Evolutionary conservation across 2,329 filamentous ascomycete species (phyloP), one percentile per base, ranked within the genome.

Genomic region (Apiospora arundinis): DNA sequence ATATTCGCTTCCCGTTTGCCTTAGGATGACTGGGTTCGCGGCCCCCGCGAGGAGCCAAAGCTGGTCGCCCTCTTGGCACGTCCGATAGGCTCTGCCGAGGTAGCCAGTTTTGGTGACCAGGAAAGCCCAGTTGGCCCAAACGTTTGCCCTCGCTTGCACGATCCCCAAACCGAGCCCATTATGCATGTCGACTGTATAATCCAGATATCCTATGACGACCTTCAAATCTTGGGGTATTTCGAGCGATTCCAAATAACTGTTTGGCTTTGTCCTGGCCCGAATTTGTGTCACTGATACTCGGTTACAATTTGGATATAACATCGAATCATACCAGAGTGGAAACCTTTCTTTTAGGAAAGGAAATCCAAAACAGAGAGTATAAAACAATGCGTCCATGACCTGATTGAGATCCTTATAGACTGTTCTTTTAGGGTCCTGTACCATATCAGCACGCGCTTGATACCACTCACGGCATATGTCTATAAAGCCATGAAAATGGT

Each of bases 21-120:
- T 40, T 23, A 66, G 14, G 5, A 66, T 14, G 4, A 40, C 32
- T 6, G 63, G 63, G 5, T 40, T 66, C 4, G 11, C 7, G 63
- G 42, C 18, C n/a, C 63, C 63, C 8, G 37, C 63, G 7, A 66
- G 32, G 18, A 66, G 32, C 37, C 32, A 40, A 14, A 66, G 42
- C 63, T 44, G 6, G 28, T 65, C 56, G 28, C 56, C 56, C n/a
- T 65, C 56, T 23, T 65, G 56, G 28, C 56, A 65, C 14, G 28
- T 40, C 7, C 21, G 56, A 14, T 40, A 42, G 56, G 56, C 56
- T 44, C 42, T 23, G 18, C 42, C 42, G 1, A 48, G 23, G 7
- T 68, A 37, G 9, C 67, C 28, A 5, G 11, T 46, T 4, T 28
- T 21, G 4, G 45, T 44, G n/a, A 48, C 12, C 14, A 68, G 21